A percentile compares a stretch with the other conserved stretches of the same genome.
Conservation (phyloP, 2,329 filamentous ascomycete species). For the Diaporthe sp. region DNA sequence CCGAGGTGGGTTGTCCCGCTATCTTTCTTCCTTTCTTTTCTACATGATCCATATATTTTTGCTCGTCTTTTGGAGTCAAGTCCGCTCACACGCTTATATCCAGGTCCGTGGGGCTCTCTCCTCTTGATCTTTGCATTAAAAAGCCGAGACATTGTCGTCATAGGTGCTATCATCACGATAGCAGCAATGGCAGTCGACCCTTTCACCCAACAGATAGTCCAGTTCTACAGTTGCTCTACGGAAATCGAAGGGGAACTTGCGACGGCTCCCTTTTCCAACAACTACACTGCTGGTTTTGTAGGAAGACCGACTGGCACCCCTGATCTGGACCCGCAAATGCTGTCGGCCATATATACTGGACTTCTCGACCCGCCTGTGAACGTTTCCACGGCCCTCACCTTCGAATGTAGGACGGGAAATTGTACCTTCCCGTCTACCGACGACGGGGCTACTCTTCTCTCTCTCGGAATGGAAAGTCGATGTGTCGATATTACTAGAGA, state of each 20-base stretch:
- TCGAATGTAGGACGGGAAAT: neutral
- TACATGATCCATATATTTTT: no score
- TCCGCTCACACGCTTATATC: neutral
- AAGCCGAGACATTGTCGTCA: neutral
- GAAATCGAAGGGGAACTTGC: neutral
- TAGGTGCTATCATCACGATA: conserved; percentile 8
- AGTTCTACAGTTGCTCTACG: neutral
- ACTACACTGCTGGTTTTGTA: neutral
- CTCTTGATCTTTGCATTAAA: neutral
- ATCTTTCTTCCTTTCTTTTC: no score
- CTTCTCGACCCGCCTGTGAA: neutral
- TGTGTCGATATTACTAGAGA: neutral
- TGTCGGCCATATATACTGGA: neutral
- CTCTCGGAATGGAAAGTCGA: neutral
- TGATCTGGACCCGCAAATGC: neutral
- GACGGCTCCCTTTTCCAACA: neutral
- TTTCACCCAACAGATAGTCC: conserved; percentile 20
- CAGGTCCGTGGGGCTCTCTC: conserved; percentile 12
- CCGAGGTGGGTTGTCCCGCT: neutral
- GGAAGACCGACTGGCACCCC: neutral
- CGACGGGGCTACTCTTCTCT: neutral
- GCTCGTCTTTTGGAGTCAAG: fast-evolving
- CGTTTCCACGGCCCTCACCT: neutral
- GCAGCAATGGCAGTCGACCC: conserved; percentile 8
- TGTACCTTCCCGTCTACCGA: conserved; percentile 3